These are phyloP conservation scores for Periconia macrospinosa DNA, from an alignment of 2,329 filamentous ascomycete species.

Conservation along the genomic window DNA sequence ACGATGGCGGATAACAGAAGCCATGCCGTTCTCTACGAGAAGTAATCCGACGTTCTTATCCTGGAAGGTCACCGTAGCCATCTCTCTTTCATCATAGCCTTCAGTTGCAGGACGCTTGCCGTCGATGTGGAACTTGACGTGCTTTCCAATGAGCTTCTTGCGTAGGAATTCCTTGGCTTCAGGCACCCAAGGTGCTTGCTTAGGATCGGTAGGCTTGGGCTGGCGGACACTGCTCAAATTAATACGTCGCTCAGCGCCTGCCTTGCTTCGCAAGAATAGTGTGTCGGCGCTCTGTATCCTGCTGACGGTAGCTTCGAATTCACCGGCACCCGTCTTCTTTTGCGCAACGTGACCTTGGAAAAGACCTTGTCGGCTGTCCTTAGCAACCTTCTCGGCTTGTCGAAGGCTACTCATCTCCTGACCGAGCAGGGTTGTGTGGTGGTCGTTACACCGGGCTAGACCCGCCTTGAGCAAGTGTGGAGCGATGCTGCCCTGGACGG, in stretches of 20 bases:
- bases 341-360: constrained; percentile 77
- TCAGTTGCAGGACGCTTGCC: constrained; percentile 88
- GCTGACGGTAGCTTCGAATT: constrained; percentile 79
- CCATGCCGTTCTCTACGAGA: constrained; percentile 91
- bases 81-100: constrained; percentile 91
- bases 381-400: constrained; percentile 83
- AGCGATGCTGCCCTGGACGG: constrained; percentile 82
- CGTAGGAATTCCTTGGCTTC: constrained; percentile 96
- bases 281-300: constrained; percentile 89
- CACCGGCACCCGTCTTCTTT: constrained; percentile 62
- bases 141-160: constrained; percentile 93
- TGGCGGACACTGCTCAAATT: constrained; percentile 91
- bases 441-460: constrained; percentile 89
- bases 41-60: constrained; percentile 84
- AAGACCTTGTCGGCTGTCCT: constrained; percentile 73
- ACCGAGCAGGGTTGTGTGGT: constrained; percentile 91
- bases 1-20: constrained; percentile 90
- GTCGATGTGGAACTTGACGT: constrained; percentile 85
- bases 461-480: constrained; percentile 88
- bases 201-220: constrained; percentile 83
- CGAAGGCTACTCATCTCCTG: constrained; percentile 83
- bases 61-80: constrained; percentile 81
- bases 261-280: constrained; percentile 81
- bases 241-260: constrained; percentile 83
- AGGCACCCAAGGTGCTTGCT: constrained; percentile 84